Base-by-base conservation (phyloP, 768 basidiomycete species). In the Tricholoma hemisulphureum region DNA sequence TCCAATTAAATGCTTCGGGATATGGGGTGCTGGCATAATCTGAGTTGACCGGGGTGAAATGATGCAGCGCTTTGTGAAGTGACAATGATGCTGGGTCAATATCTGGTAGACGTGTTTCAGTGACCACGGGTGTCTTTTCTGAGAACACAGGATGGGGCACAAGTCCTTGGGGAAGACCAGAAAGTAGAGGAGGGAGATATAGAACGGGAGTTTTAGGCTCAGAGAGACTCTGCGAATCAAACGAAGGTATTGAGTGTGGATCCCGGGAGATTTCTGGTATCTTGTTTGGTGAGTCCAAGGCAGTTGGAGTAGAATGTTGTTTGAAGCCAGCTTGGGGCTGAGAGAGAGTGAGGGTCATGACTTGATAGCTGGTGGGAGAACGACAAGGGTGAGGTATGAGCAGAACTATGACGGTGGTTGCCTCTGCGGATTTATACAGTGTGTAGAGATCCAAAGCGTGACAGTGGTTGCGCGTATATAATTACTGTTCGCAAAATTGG, bases 1-100 rank as follows among this genome's bases (percentile, higher is more conserved):
- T 65, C 95, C 95, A 98, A 70, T 97, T 97, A 78, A 98, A 98
- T 2, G 92, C 90, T 24, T 85, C 77, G 2, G 74, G 74, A 64
- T 96, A 98, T 4, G 84, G 77, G 3, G 71, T 71, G 9, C 59
- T 65, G 0, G 93, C 88, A 61, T 96, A 97, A 31, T 83, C 69
- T 13, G 68, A 67, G 7, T 77, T 81, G 35, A 75, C 64, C 0
- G 92, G 91, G 20, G 66, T 77, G 73, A 97, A 95, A 48, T 78
- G 69, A 65, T 95, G 92, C 39, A 97, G 74, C 0, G 92, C 91
- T 69, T 86, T 88, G 71, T 98, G 95, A 7, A 98, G 75, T 0
- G 89, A 89, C 28, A 95, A 71, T 6, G 93, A 94, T 3, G 83
- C 88, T 0, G 88, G 84, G 67, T 97, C 94, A 28, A 97, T 95